Conservation (phyloP, 257 asterid genomes). For the Echites panduratus region DNA sequence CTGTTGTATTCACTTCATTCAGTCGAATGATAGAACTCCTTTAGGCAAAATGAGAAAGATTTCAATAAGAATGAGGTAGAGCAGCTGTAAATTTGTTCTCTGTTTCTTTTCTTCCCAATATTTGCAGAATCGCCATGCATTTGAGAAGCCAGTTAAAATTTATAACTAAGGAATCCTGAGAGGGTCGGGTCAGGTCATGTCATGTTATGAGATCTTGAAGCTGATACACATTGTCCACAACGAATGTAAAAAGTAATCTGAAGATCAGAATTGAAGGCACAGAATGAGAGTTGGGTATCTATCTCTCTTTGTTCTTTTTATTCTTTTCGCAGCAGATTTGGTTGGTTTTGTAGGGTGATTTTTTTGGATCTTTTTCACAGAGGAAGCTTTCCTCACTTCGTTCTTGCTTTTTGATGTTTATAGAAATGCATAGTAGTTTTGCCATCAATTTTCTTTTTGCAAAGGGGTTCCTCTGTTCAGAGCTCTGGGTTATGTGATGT, state of each 20-base stretch:
- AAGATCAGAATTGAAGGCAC: slow-evolving; percentile 8
- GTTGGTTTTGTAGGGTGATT: slow-evolving; percentile 21
- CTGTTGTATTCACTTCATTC: not conserved
- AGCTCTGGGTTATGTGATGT: slow-evolving; percentile 6
- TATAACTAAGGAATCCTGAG: slow-evolving; percentile 44
- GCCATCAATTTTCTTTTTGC: slow-evolving; percentile 7
- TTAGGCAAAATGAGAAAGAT: not conserved
- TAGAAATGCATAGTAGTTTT: slow-evolving; percentile 11
- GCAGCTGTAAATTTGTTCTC: not conserved
- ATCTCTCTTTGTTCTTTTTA: not conserved
- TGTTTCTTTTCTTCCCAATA: slow-evolving; percentile 13
- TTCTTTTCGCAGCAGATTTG: not conserved
- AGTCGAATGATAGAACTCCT: not conserved
- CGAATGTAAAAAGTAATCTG: slow-evolving; percentile 11
- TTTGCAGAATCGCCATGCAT: slow-evolving; percentile 87
- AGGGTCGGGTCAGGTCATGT: not conserved
- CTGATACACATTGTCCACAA: slow-evolving; percentile 6
- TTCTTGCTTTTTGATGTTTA: slow-evolving; percentile 1
- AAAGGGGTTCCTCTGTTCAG: not conserved
- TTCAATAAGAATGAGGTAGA: not conserved
- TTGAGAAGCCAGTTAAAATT: slow-evolving; percentile 88
- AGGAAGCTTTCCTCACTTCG: slow-evolving; percentile 15
- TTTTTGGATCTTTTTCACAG: slow-evolving; percentile 11
- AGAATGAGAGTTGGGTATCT: slow-evolving; percentile 5
- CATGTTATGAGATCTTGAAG: not conserved